Conservation (phyloP, 164 flowering plant genomes). For the Chimonanthus salicifolius region DNA sequence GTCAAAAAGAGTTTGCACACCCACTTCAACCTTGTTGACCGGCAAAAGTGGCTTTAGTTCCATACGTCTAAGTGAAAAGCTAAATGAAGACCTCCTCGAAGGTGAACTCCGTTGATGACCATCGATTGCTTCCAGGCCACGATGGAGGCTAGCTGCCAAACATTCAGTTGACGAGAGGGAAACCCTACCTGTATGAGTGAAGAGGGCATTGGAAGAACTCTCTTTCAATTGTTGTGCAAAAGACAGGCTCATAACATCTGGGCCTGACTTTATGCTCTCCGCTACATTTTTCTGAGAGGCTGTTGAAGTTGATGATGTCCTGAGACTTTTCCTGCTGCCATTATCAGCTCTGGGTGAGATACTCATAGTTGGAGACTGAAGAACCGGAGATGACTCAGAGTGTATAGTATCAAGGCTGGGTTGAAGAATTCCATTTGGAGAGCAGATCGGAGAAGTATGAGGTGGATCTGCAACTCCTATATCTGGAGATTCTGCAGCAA, state of each 20-base stretch:
- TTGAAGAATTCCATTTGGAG: conserved; percentile 20
- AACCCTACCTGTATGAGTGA: conserved; percentile 27
- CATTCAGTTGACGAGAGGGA: conserved; percentile 41
- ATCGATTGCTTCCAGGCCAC: conserved; percentile 75
- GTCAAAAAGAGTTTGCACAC: conserved; percentile 60
- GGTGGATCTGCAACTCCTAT: conserved; percentile 12
- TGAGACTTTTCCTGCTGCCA: conserved; percentile 69
- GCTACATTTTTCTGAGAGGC: conserved; percentile 49
- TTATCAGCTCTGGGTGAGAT: conserved; percentile 53
- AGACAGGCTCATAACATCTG: conserved; percentile 29
- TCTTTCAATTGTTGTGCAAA: conserved; percentile 31
- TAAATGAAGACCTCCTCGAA: conserved; percentile 62
- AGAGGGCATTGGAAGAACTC: conserved; percentile 20
- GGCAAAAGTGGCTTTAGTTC: conserved; percentile 42
- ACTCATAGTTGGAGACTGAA: conserved; percentile 64
- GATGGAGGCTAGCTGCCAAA: conserved; percentile 82
- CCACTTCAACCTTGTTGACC: conserved; percentile 62
- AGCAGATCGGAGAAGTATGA: conserved; percentile 14
- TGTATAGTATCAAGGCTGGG: conserved; percentile 37
- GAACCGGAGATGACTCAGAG: conserved; percentile 39
- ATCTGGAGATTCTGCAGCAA: conserved; percentile 15
- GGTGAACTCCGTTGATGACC: conserved; percentile 52
- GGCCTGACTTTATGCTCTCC: conserved; percentile 11
- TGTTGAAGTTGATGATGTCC: conserved; percentile 48
- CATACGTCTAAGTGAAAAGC: conserved; percentile 58